Base-by-base conservation (phyloP, 169 alveolate species). In the Plasmodium cynomolgi region DNA sequence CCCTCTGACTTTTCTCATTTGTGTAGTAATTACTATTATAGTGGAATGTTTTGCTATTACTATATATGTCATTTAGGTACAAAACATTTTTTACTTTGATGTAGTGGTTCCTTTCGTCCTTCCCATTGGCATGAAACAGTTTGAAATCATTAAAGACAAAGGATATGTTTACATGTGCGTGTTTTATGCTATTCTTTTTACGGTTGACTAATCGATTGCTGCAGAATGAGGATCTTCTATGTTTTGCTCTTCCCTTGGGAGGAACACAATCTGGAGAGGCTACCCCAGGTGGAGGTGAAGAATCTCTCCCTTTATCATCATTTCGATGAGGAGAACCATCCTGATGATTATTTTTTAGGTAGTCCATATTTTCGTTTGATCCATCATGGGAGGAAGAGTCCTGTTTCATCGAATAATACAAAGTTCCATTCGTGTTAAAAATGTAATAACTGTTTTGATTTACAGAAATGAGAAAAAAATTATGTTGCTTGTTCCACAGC, bases 11-110 rank as follows among this genome's bases (percentile, higher is more conserved):
- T 4, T 13, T 29, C 26, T 56, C 84, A 54, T 91, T 91, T 15
- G 95, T 91, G 37, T 91, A 91, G 58, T 91, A 91, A 82, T 91
- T 91, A 72, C 95, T 91, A 73, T 91, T 91, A 91, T 81, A 91
- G 58, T 91, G 91, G 26, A 91, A 91, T 39, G 62, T 23, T 82
- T 81, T 81, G 74, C 56, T 91, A 0, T 34, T 81, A 41, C 95
- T 91, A 58, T 91, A 91, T 33, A 54, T 91, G 79, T 91, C 95
- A 91, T 71, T 83, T 72, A 82, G 58, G 62, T 91, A 91, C 29
- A 82, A 44, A 50, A 91, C 8, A 50, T 91, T 81, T 83, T 91
- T 91, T 47, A 83, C 91, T 44, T 71, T 81, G 58, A 91, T 81
- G 44, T 82, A 91, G 50, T 75, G 83, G 15, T 29, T 50, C 26